Evolutionary conservation across 106 monocot genomes (phyloP), one percentile per base, ranked within the genome.

Genomic region (Acorus calamus): DNA sequence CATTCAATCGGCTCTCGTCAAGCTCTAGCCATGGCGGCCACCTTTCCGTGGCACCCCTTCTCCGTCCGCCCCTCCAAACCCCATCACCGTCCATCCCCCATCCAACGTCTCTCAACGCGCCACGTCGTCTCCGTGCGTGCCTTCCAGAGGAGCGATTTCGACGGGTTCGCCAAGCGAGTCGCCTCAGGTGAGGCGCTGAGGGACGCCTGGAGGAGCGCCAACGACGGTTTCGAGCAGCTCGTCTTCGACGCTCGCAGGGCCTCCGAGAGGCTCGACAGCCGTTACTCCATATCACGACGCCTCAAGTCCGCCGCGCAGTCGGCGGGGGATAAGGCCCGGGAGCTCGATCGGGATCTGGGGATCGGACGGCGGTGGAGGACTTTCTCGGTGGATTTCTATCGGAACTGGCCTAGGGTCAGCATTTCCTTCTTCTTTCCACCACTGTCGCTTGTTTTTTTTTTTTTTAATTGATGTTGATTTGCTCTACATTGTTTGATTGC

Each of bases 401-500:
- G 94, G 4, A 96, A 85, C 43, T 96, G 84, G 96, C 90, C 90
- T 42, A 84, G 87, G 91, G 96, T 96, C 66, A 10, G 80, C 13
- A 13, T 60, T 61, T 55, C 11, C 6, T 7, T n/a, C 14, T 10
- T 52, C 11, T 28, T 12, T 48, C 7, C 57, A 28, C 7, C 57
- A 28, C 28, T 28, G 28, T 28, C 28, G 28, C 28, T 28, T 28
- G 28, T 28, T 28, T 28, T 28, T 50, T 10, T n/a, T 8, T 64
- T 42, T 66, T 2, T 44, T 58, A n/a, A 3, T 13, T 28, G 28
- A 28, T 28, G 28, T 28, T 28, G 28, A 28, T 3, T n/a, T 64
- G 63, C 14, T 64, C 7, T 5, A 42, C 7, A 6, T 52, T 14
- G 10, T 50, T 50, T 66, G 7, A 50, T 55, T 68, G 61, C 11